Evolutionary conservation across 2,329 filamentous ascomycete species (phyloP), one percentile per base, ranked within the genome.

Genomic region (Arthrinium phaeospermum): DNA sequence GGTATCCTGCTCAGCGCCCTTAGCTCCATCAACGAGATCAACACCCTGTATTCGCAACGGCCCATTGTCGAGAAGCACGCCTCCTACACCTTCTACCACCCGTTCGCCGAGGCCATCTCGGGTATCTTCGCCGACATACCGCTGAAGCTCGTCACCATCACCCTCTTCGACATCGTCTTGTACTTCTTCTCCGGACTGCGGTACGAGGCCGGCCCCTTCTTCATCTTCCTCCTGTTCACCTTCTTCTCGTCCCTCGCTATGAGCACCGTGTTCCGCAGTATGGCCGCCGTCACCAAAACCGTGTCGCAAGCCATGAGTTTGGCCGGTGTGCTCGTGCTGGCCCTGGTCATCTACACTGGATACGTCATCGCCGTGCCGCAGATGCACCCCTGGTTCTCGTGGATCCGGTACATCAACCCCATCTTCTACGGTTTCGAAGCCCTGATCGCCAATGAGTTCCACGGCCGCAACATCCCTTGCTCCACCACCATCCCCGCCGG

Each of bases 361-460:
- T 91, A 92, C 77, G 82, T 85, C 41, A 85, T 89, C 46, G 77
- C 82, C 0, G 79, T 83, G 1, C 82, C 83, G 0, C 76, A 92
- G 77, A 94, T 92, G 92, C 87, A 91, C 30, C 88, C 88, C 0
- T 96, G 93, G 92, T 91, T 92, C 68, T 84, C 89, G 41, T 95
- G 93, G 93, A 92, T 95, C 70, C 89, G 91, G 41, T 94, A 91
- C 82, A 85, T 95, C 69, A 92, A 95, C 73, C 92, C 92, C 0
- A 88, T 95, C 47, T 91, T 86, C 64, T 95, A 95, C 77, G 91
- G 88, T 1, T 96, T 95, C 75, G 93, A 95, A 79, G 87, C 89
- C 1, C 83, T 94, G 24, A 88, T 94, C 81, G 85, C 91, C 73
- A 95, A 95, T 80, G 94, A 96, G 78, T 92, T 93, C 75, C 87